A percentile compares a stretch with the other conserved stretches of the same genome.
Evolutionary conservation across 1,284 basidiomycete genomes (phyloP).

Genomic region (Leucoagaricus sp.): DNA sequence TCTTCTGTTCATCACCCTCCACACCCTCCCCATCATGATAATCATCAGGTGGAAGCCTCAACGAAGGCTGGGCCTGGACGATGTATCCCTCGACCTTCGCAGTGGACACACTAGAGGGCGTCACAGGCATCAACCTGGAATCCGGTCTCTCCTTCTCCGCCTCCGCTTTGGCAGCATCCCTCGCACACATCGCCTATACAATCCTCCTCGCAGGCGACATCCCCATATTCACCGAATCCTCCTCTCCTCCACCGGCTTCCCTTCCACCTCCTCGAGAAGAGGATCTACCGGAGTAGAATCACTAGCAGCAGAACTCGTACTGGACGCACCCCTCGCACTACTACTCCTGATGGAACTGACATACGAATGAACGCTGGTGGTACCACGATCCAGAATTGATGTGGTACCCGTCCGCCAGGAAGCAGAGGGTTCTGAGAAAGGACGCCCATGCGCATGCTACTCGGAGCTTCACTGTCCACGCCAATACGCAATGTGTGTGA

Average conservation of each 20-base stretch:
- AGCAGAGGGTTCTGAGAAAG: constrained; percentile 47
- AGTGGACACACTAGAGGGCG: background rate
- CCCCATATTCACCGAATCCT: constrained; percentile 9
- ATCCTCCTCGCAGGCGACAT: too few species aligned
- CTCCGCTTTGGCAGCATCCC: constrained; percentile 13
- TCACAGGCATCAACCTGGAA: constrained; percentile 61
- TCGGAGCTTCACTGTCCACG: constrained; percentile 35
- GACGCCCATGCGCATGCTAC: constrained; percentile 52
- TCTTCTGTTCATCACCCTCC: background rate
- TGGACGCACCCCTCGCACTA: constrained; percentile 16
- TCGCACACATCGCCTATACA: constrained; percentile 17
- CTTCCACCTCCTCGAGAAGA: too few species aligned
- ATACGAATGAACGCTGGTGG: constrained; percentile 15
- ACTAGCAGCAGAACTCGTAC: constrained; percentile 18
- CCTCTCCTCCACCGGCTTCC: constrained; percentile 7
- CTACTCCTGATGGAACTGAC: constrained; percentile 39
- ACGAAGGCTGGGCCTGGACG: constrained; percentile 4
- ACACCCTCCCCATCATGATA: constrained; percentile 16
- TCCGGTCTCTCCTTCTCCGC: constrained; percentile 46
- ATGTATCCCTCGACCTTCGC: background rate
- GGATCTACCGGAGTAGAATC: constrained; percentile 23
- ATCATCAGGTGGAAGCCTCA: background rate
- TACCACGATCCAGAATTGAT: too few species aligned
- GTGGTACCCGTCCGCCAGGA: background rate
- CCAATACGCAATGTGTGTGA: constrained; percentile 35